phyloP scores from a whole-genome alignment of 2,329 filamentous ascomycete genomes.

The Lasiodiplodia citricola region DNA sequence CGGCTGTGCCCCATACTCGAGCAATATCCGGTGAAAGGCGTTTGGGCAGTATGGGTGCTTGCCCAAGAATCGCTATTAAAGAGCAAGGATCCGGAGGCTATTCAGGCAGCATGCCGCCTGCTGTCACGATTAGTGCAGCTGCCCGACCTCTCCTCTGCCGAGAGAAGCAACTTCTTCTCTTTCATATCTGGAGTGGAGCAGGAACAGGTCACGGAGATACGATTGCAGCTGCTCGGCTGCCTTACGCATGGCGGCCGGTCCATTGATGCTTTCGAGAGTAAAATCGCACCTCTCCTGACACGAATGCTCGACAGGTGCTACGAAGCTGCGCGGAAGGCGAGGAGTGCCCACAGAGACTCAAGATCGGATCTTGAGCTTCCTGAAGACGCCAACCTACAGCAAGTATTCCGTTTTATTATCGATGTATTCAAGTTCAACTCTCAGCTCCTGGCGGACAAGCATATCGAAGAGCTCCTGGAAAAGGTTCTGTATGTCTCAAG shows the following conservation, averaged over 20 bases:
- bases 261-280: conserved; percentile 45
- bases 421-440: conserved; percentile 79
- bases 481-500: conserved; percentile 70
- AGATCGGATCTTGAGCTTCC: conserved; percentile 34
- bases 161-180: conserved; percentile 47
- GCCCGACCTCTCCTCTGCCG: conserved; percentile 40
- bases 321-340: conserved; percentile 37
- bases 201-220: conserved; percentile 38
- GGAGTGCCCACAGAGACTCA: conserved; percentile 34
- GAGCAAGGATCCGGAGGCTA: conserved; percentile 41
- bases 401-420: conserved; percentile 68
- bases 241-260: conserved; percentile 46
- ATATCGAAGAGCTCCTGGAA: conserved; percentile 66
- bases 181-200: conserved; percentile 38
- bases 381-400: conserved; percentile 52
- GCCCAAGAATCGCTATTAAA: conserved; percentile 45
- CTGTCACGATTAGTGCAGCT: conserved; percentile 41
- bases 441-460: conserved; percentile 67
- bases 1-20: conserved; percentile 42
- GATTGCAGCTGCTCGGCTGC: conserved; percentile 42
- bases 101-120: conserved; percentile 41
- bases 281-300: conserved; percentile 41
- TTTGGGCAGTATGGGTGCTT: conserved; percentile 44
- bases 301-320: conserved; percentile 42
- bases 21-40: conserved; percentile 43